Percentiles rank a stretch among this genome's conserved stretches.
Conservation (phyloP, 2,329 filamentous ascomycete genomes). For the Botrytis pseudocinerea region DNA sequence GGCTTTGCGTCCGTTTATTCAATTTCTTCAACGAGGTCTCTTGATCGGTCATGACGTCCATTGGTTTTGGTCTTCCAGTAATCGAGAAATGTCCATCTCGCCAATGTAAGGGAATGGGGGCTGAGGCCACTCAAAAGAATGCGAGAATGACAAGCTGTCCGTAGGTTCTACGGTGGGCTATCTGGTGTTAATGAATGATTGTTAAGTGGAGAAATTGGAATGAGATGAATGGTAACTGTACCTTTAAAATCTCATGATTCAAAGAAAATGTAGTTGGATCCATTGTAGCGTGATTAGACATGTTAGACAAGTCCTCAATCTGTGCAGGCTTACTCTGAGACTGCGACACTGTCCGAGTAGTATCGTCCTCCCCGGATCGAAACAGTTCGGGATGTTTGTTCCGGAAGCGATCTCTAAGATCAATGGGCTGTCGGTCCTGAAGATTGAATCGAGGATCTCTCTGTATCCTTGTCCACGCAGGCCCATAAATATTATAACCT, state of each 20-base stretch:
- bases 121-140: slow-evolving; percentile 48
- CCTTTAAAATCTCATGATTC: slow-evolving; percentile 36
- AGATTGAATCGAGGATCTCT: slow-evolving; percentile 59
- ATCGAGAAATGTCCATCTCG: slow-evolving; percentile 63
- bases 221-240: slow-evolving; percentile 28
- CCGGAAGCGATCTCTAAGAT: slow-evolving; percentile 61
- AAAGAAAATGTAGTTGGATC: slow-evolving; percentile 23
- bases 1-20: background rate
- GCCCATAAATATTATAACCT: slow-evolving; percentile 60
- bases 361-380: slow-evolving; percentile 35
- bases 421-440: slow-evolving; percentile 60
- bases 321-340: background rate
- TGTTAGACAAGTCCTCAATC: slow-evolving; percentile 1
- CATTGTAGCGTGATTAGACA: slow-evolving; percentile 2
- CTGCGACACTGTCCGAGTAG: background rate
- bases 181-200: slow-evolving; percentile 30
- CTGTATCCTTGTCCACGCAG: slow-evolving; percentile 66
- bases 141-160: slow-evolving; percentile 43
- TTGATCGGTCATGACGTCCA: background rate
- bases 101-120: slow-evolving; percentile 48
- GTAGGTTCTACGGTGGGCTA: slow-evolving; percentile 29
- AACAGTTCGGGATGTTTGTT: slow-evolving; percentile 63
- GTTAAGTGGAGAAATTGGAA: slow-evolving; percentile 28
- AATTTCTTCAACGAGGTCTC: background rate
- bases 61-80: slow-evolving; percentile 37